Evolutionary conservation across 441 rosid species (phyloP).

Genomic region (Lepidium campestre): DNA sequence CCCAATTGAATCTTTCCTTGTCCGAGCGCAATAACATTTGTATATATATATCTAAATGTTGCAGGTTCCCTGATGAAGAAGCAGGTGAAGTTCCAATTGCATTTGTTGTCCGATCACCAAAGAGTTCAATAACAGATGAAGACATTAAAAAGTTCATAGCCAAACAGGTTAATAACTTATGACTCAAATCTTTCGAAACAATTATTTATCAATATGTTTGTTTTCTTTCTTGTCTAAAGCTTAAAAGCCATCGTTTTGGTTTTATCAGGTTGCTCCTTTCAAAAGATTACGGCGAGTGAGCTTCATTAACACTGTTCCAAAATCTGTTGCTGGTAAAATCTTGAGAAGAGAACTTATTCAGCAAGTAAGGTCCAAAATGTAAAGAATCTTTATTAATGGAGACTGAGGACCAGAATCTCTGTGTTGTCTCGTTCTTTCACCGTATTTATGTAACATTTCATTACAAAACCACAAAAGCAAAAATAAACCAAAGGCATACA

Average conservation of each 20-base stretch:
- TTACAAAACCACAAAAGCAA: not conserved
- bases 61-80: conserved; percentile 82
- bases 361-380: conserved; percentile 49
- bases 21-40: not conserved
- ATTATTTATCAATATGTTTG: not conserved
- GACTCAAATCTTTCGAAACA: not conserved
- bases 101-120: conserved; percentile 69
- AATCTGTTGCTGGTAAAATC: conserved; percentile 61
- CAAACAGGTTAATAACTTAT: conserved; percentile 46
- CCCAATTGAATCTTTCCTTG: not conserved
- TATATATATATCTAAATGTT: not conserved
- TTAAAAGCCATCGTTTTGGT: not conserved
- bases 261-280: conserved; percentile 57
- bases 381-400: not conserved
- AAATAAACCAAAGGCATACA: not conserved
- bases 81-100: conserved; percentile 91
- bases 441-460: not conserved
- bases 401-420: not conserved
- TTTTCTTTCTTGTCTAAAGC: not conserved
- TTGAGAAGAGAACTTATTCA: conserved; percentile 54
- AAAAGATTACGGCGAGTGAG: conserved; percentile 51
- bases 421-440: not conserved
- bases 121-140: conserved; percentile 62
- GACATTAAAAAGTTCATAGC: conserved; percentile 62
- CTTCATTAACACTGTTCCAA: conserved; percentile 47